phyloP scores from a whole-genome alignment of 169 alveolate species.

The Plasmodium inui region DNA sequence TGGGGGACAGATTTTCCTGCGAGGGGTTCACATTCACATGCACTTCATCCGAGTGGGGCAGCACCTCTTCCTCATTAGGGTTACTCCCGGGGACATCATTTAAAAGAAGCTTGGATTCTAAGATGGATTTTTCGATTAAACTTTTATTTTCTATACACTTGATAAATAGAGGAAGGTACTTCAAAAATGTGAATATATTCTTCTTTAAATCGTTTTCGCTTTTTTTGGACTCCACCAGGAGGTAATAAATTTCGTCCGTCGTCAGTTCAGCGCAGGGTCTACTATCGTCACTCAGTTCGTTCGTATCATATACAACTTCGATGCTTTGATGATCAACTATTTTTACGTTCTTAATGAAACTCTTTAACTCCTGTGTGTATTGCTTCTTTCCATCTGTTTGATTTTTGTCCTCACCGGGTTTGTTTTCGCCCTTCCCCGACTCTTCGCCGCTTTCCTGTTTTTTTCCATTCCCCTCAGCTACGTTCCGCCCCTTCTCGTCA shows the following conservation, averaged over 20 bases:
- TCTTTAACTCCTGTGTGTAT: conserved; percentile 23
- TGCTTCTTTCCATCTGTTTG: background rate
- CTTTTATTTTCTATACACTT: conserved; percentile 60
- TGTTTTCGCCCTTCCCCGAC: background rate
- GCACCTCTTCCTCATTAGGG: background rate
- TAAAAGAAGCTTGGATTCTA: conserved; percentile 20
- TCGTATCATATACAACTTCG: conserved; percentile 38
- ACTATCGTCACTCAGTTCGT: conserved; percentile 19
- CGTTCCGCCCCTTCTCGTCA: background rate
- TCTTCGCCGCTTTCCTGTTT: background rate
- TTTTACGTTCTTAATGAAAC: conserved; percentile 46
- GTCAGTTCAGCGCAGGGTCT: conserved; percentile 61
- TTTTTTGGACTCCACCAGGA: conserved; percentile 63
- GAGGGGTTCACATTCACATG: background rate
- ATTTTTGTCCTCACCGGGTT: background rate
- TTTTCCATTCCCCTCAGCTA: background rate
- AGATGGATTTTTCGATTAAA: conserved; percentile 45
- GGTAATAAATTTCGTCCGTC: conserved; percentile 64
- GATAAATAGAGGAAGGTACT: conserved; percentile 55
- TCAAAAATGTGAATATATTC: conserved; percentile 56
- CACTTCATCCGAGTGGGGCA: background rate
- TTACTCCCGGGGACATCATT: background rate
- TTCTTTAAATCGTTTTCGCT: conserved; percentile 70
- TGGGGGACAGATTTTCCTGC: conserved; percentile 8
- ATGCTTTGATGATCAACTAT: conserved; percentile 21